These are phyloP conservation scores for Coix lacrymajobi DNA, from an alignment of 176 grass and related monocot species.

Conservation along the genomic window DNA sequence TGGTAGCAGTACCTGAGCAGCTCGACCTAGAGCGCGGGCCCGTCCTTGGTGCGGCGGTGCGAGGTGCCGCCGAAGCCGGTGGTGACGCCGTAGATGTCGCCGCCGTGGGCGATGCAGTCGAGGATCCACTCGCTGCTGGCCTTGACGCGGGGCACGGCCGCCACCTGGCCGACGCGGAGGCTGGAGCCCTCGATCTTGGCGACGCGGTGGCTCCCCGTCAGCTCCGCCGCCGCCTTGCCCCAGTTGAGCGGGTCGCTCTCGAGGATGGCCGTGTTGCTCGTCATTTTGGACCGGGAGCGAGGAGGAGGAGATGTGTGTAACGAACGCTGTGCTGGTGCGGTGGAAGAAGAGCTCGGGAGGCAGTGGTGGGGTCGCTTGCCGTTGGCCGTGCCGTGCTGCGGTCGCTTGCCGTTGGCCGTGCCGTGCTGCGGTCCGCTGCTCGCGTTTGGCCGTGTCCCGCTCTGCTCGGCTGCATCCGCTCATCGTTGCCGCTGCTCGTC, in stretches of 20 bases:
- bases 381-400: no score
- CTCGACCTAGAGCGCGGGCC: no score
- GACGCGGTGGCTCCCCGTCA: constrained; percentile 70
- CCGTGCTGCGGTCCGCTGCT: no score
- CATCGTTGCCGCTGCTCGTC: no score
- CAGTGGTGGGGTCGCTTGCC: no score
- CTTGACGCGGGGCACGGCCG: constrained; percentile 56
- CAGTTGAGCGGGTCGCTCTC: constrained; percentile 56
- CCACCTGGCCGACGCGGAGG: no score
- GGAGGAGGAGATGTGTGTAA: not conserved
- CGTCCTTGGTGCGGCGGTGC: constrained; percentile 84
- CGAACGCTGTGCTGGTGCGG: no score
- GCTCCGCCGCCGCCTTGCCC: constrained; percentile 49
- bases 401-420: no score
- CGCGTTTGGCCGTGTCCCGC: no score
- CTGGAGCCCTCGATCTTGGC: no score
- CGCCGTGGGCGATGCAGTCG: constrained; percentile 54
- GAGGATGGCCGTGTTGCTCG: constrained; percentile 14
- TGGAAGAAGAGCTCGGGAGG: constrained; percentile 25
- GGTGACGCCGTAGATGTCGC: constrained; percentile 85
- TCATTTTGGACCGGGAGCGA: not conserved
- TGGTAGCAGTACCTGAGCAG: no score
- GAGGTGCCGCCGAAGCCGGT: constrained; percentile 14
- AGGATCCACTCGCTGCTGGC: constrained; percentile 82
- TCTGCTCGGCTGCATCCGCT: no score